Conservation (phyloP, 179 eudicot genomes). For the Spinacia oleracea region DNA sequence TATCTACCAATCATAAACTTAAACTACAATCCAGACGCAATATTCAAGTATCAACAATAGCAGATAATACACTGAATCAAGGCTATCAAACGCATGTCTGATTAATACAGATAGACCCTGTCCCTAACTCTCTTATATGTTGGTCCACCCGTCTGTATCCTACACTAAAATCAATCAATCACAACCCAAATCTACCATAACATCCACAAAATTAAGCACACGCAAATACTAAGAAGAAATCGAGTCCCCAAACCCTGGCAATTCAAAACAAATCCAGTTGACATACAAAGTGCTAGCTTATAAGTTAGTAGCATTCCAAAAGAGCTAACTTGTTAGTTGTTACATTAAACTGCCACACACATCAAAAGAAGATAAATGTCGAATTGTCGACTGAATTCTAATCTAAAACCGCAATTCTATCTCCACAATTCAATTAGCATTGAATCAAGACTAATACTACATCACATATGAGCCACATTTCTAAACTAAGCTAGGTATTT, state of each 20-base stretch:
- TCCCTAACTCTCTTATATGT: background rate
- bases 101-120: too few species aligned
- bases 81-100: background rate
- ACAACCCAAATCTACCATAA: background rate
- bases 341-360: background rate
- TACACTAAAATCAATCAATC: background rate
- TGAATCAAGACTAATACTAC: background rate
- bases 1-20: background rate
- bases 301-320: background rate
- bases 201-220: background rate
- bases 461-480: too few species aligned
- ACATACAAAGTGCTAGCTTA: background rate
- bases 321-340: background rate
- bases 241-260: background rate
- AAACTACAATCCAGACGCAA: background rate
- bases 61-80: background rate
- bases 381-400: background rate
- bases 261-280: background rate
- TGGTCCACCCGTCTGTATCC: background rate
- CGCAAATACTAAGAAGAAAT: background rate
- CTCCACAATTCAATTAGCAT: background rate
- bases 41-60: background rate
- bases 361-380: too few species aligned
- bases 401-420: background rate
- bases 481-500: too few species aligned